Evolutionary conservation across 2,329 filamentous ascomycete genomes (phyloP).

Genomic region (Ploettnerulaceae sp.): DNA sequence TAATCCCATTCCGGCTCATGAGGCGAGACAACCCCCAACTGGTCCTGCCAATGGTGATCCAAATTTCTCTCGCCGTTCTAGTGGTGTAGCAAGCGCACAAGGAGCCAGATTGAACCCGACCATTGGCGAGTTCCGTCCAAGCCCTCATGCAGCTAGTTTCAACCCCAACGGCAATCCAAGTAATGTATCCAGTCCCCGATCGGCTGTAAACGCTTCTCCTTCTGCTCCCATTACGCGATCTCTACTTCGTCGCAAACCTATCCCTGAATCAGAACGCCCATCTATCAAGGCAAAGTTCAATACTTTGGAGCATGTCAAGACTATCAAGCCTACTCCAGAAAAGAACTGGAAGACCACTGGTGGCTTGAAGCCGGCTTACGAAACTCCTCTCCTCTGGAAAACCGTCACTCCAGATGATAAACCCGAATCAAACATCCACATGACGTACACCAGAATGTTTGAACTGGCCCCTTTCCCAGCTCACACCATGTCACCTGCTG

Average conservation of each 20-base stretch:
- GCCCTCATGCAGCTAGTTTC: constrained; percentile 74
- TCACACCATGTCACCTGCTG: constrained; percentile 60
- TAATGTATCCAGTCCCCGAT: constrained; percentile 66
- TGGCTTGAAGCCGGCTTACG: constrained; percentile 78
- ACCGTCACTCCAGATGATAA: constrained; percentile 61
- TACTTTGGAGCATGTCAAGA: constrained; percentile 55
- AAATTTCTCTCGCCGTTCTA: constrained; percentile 50
- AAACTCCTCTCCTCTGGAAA: constrained; percentile 82
- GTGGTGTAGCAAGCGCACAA: constrained; percentile 47
- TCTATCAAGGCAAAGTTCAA: constrained; percentile 54
- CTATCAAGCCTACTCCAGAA: constrained; percentile 47
- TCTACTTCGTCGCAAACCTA: constrained; percentile 66
- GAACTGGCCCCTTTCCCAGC: constrained; percentile 58
- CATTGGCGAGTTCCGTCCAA: constrained; percentile 79
- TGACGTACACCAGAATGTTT: constrained; percentile 75
- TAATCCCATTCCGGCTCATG: constrained; percentile 37
- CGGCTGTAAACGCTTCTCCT: constrained; percentile 39
- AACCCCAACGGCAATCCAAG: constrained; percentile 62
- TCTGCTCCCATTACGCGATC: constrained; percentile 40
- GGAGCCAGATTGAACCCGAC: constrained; percentile 58
- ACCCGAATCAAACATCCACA: constrained; percentile 58
- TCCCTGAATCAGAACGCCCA: constrained; percentile 51
- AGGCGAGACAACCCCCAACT: constrained; percentile 67
- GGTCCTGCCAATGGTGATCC: constrained; percentile 61
- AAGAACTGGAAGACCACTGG: constrained; percentile 70